Evolutionary conservation across 1,139 yeast genomes (phyloP), one percentile per base, ranked within the genome.

Genomic region (Magnusiomyces sp.): DNA sequence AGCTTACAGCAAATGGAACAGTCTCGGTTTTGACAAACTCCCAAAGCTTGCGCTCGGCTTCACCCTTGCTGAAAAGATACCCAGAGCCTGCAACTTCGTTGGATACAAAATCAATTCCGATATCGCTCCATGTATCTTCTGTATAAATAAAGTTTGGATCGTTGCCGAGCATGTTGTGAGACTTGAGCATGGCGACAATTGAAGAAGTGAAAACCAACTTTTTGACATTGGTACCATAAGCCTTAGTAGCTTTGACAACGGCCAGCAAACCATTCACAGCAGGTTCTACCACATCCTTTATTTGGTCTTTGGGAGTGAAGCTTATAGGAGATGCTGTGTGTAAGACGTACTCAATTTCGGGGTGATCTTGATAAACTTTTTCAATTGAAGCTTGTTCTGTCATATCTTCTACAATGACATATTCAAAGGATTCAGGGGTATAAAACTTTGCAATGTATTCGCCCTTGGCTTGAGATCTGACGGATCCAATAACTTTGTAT

Each of bases 301-400:
- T 65, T 19, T 73, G 76, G 39, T 74, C 75, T 33, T 69, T 67
- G 49, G 69, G 70, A 40, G 65, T 59, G 42, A 62, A 58, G 45
- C 70, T 69, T 57, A 75, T 70, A 2, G 83, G 82, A 19, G 81
- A 75, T 11, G 83, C 83, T 2, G 80, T 76, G 65, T 81, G 88
- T 34, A 80, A 59, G 46, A 81, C 79, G 44, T 70, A 72, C 7
- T 74, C 72, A 50, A 79, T 71, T 46, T 73, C 74, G 41, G 75
- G 76, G 1, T 77, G 71, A 57, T 77, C 72, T 54, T 72, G 59
- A 50, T 81, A 68, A 1, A 72, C 75, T n/a, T 68, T 64, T 58
- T 78, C 80, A 53, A 80, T 79, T 0, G 85, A 84, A 40, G 68
- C 70, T 3, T 65, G 68, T 2, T 64, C 66, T 7, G 69, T 66